These are phyloP conservation scores for Diaporthe nobilis DNA, from an alignment of 2,329 filamentous ascomycete genomes.

Conservation along the genomic window DNA sequence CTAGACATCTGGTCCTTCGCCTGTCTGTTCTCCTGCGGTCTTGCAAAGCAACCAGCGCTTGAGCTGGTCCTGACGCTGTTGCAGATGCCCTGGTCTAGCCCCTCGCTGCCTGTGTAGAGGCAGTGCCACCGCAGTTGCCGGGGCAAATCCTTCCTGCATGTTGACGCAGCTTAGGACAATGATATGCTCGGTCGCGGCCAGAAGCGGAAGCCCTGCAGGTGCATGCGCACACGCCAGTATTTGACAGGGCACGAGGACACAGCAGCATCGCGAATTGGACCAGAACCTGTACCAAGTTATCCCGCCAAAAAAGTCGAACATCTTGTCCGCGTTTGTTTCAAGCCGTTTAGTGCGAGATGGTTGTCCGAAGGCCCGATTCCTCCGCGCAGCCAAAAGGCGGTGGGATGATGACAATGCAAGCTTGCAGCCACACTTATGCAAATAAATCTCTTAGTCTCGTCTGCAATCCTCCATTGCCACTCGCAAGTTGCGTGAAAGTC, in stretches of 20 bases:
- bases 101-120: background rate
- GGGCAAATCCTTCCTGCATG: conserved; percentile 25
- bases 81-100: conserved; percentile 9
- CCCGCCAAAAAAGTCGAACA: background rate
- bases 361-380: conserved; percentile 10
- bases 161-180: conserved; percentile 7
- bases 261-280: background rate
- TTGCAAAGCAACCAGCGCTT: background rate
- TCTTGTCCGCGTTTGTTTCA: conserved; percentile 26
- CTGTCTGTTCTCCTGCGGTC: background rate
- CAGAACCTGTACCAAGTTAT: background rate
- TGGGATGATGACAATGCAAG: conserved; percentile 25
- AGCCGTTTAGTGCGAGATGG: conserved; percentile 5
- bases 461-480: background rate
- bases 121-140: conserved; percentile 32
- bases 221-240: conserved; percentile 22
- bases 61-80: background rate
- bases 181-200: conserved; percentile 18
- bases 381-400: conserved; percentile 23
- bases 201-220: conserved; percentile 32
- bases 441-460: background rate
- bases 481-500: background rate
- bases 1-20: background rate
- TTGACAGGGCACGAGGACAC: conserved; percentile 25
- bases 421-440: conserved; percentile 29